Evolutionary conservation across 1,284 basidiomycete species (phyloP), one percentile per base, ranked within the genome.

Genomic region (Naganishia cerealis): DNA sequence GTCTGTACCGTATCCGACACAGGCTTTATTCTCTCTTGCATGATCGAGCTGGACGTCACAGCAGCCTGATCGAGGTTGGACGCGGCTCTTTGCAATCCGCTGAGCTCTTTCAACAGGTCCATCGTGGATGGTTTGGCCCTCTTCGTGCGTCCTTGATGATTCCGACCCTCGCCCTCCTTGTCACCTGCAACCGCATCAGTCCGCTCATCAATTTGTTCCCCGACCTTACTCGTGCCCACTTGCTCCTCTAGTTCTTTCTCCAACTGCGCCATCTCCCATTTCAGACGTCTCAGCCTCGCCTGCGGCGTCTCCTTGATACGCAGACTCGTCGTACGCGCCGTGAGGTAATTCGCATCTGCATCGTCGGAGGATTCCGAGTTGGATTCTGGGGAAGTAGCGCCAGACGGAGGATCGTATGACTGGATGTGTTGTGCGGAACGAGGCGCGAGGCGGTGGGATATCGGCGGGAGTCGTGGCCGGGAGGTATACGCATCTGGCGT

Each of bases 261-360:
- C 7, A 84, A 74, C 67, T 83, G 80, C 4, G 76, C 76, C 2
- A 83, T 71, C 68, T 84, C 83, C 21, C 77, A 78, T 57, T 82
- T 77, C 10, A 84, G 72, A 24, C 83, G 72, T 1, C 82, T 73
- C 12, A 84, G 71, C 3, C 81, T 73, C 9, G 81, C 80, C 29
- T 79, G 72, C 1, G 81, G 76, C 0, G 80, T 80, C 71, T 83
- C 82, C 10, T 40, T 38, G 16, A 48, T 66, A 2, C 63, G 54
- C n/a, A 39, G 48, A 39, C 50, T 55, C 10, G 63, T 46, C 0
- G 55, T 56, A 36, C 63, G 55, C 16, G 54, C 54, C 6, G 46
- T 48, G 12, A 56, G 7, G 63, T 56, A 56, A 36, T 66, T 50
- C 12, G 26, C 40, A 15, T 56, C 53, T 3, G 46, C 56, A 6